These are phyloP conservation scores for Aspergillus wentii DNA, from an alignment of 495 filamentous ascomycete species.

Conservation along the genomic window DNA sequence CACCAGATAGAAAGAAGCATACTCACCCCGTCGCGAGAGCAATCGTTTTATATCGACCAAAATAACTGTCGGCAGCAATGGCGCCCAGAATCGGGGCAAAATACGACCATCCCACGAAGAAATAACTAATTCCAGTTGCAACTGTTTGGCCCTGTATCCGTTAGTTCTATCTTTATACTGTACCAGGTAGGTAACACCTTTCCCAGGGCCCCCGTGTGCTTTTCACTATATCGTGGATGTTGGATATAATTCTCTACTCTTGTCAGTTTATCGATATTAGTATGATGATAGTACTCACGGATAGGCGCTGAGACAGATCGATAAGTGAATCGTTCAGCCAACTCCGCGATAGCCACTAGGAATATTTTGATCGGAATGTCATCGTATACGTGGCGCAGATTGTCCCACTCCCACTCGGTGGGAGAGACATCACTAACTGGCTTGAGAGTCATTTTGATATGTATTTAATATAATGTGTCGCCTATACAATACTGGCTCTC, in stretches of 20 bases:
- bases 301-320: conserved; percentile 3
- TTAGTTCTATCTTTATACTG: too few species aligned
- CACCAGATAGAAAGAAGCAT: conserved; percentile 43
- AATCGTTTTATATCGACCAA: conserved; percentile 63
- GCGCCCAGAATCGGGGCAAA: conserved; percentile 56
- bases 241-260: conserved; percentile 6
- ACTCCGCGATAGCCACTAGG: background rate
- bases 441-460: too few species aligned
- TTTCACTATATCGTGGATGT: conserved; percentile 8
- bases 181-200: too few species aligned
- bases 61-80: conserved; percentile 60
- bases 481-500: too few species aligned
- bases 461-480: too few species aligned
- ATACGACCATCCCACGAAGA: conserved; percentile 64
- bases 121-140: conserved; percentile 50
- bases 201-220: too few species aligned
- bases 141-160: conserved; percentile 55
- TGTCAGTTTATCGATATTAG: too few species aligned
- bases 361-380: conserved; percentile 1
- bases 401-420: too few species aligned
- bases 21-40: conserved; percentile 1
- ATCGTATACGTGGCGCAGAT: conserved; percentile 7
- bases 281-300: conserved; percentile 2
- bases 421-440: too few species aligned
- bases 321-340: conserved; percentile 6